Base-by-base conservation (phyloP, 345 rosid species). In the Erucastrum elatum region DNA sequence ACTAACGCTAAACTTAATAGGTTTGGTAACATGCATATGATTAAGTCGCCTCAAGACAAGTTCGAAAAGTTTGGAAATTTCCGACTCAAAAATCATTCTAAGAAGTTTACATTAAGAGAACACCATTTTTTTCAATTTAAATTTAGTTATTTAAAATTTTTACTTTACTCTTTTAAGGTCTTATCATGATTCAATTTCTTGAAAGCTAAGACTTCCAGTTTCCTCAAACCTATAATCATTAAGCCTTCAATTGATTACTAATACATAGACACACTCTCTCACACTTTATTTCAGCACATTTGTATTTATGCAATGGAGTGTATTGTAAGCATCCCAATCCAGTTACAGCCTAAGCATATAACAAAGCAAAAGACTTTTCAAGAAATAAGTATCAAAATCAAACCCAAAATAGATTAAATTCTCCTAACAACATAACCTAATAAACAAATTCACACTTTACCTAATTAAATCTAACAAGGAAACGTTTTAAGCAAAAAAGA, bases 21-120 rank as follows among this genome's bases (percentile, higher is more conserved):
- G 82, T 68, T 62, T 62, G 61, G 71, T 62, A 8, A 51, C 70
- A 62, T 25, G 35, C 41, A 49, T 61, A 80, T 69, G 70, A 66
- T 67, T 39, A 69, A 75, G 74, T 74, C 60, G n/a, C 41, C 31
- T 69, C 25, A 39, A 64, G 46, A 64, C 15, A 75, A 68, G 10
- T 64, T 56, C 41, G 5, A 64, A 70, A 64, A 70, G 75, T 80
- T 80, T 70, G 80, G 76, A 70, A 31, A 75, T 31, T 75, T 70
- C 76, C 70, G 64, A 75, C 83, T 80, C 83, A 75, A 75, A 56
- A 75, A 80, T 80, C 80, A 80, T 75, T 70, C 12, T 56, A 34
- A 46, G 39, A 21, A 37, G 33, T 35, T 35, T 49, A 27, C 55
- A 60, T 67, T 44, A 39, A 41, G 77, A 10, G 33, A 64, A 53